These are phyloP conservation scores for Berkeleyomyces rouxiae DNA, from an alignment of 2,329 filamentous ascomycete species.

Conservation along the genomic window DNA sequence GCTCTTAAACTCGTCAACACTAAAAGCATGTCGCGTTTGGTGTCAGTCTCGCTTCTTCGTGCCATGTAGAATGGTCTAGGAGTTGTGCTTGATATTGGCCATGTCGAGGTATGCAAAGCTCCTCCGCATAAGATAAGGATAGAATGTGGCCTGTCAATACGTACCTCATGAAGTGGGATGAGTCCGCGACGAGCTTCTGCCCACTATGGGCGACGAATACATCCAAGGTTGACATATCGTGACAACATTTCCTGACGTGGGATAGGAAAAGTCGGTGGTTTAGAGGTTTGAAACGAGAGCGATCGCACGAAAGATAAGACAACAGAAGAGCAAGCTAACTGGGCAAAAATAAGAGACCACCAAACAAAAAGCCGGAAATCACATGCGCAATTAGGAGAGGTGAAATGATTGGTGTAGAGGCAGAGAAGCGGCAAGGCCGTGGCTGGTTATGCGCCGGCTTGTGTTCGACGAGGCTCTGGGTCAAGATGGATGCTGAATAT, in stretches of 20 bases:
- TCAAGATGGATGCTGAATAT: not conserved
- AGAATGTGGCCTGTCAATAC: conserved; percentile 17
- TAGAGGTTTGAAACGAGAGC: not conserved
- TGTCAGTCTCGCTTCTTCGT: conserved; percentile 7
- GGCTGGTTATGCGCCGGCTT: not conserved
- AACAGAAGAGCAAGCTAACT: not conserved
- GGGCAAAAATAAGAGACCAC: not conserved
- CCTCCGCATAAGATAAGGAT: not conserved
- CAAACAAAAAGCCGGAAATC: not conserved
- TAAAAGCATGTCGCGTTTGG: conserved; percentile 21
- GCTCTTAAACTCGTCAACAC: conserved; percentile 67
- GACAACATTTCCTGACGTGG: conserved; percentile 10
- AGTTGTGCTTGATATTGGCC: not conserved
- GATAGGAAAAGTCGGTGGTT: not conserved
- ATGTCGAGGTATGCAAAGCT: not conserved
- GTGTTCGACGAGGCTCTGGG: not conserved
- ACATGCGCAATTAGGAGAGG: not conserved
- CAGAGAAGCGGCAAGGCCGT: not conserved
- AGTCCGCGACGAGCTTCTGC: conserved; percentile 66
- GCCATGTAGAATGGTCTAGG: not conserved
- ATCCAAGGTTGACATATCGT: conserved; percentile 31
- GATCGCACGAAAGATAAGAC: conserved; percentile 8
- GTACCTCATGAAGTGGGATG: conserved; percentile 57
- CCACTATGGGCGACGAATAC: conserved; percentile 89
- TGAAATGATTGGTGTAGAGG: not conserved